Percentiles rank a stretch among this genome's conserved stretches.
Evolutionary conservation across 2,329 filamentous ascomycete genomes (phyloP).

Genomic region (Akanthomyces dipterigenus): DNA sequence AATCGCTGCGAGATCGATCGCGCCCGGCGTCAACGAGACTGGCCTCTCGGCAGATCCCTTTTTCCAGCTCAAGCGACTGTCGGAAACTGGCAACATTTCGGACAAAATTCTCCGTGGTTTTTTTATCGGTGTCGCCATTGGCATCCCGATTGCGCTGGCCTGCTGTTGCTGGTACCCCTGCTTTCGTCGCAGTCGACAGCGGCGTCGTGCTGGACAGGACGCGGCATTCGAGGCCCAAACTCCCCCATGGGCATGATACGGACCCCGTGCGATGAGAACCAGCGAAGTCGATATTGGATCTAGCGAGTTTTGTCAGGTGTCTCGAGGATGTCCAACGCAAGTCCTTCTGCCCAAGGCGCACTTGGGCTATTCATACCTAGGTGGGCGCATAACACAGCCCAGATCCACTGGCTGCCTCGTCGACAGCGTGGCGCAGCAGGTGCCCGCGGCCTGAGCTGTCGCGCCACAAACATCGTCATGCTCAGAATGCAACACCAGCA

Average conservation of each 20-base stretch:
- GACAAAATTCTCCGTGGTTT: constrained; percentile 10
- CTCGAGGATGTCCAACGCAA: too few species aligned
- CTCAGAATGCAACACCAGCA: neutral
- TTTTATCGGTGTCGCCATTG: constrained; percentile 11
- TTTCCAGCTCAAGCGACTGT: neutral
- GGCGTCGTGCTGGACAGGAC: neutral
- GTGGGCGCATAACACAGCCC: neutral
- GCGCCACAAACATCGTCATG: neutral
- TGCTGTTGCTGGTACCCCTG: constrained; percentile 12
- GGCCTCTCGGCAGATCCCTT: neutral
- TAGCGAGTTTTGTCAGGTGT: too few species aligned
- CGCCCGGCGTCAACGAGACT: neutral
- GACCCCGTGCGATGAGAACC: neutral
- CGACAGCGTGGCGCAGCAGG: constrained; percentile 6
- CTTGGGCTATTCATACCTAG: neutral
- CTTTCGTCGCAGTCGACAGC: neutral
- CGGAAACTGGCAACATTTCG: neutral
- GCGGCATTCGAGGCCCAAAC: neutral
- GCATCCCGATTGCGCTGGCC: constrained; percentile 4
- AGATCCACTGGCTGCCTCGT: neutral
- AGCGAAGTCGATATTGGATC: neutral
- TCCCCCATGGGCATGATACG: neutral
- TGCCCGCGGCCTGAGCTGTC: neutral
- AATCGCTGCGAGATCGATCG: neutral
- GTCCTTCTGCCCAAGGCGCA: neutral